phyloP scores from a whole-genome alignment of 2,329 filamentous ascomycete species.

The Monosporascus cannonballus region DNA sequence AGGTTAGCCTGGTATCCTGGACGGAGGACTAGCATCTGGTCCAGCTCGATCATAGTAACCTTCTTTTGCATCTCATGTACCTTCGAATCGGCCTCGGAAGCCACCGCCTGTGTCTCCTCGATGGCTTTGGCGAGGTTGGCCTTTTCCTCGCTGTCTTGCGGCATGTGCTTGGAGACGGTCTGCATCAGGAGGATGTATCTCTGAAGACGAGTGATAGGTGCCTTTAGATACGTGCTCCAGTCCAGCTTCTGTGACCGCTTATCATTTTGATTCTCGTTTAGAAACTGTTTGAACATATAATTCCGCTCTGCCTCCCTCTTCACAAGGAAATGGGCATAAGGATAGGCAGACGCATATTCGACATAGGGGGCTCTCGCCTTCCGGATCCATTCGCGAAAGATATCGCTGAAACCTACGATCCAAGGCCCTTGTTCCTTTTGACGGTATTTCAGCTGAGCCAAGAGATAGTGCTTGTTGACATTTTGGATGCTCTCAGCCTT shows the following conservation, averaged over 20 bases:
- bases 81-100: slow-evolving; percentile 83
- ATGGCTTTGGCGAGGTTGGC: slow-evolving; percentile 76
- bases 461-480: slow-evolving; percentile 86
- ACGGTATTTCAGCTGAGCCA: slow-evolving; percentile 92
- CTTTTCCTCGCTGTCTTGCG: slow-evolving; percentile 83
- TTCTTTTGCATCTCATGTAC: slow-evolving; percentile 91
- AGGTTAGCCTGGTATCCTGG: slow-evolving; percentile 85
- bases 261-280: slow-evolving; percentile 74
- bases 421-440: slow-evolving; percentile 96
- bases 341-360: slow-evolving; percentile 85
- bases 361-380: slow-evolving; percentile 87
- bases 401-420: slow-evolving; percentile 89
- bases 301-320: slow-evolving; percentile 82
- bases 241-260: slow-evolving; percentile 75
- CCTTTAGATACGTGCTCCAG: slow-evolving; percentile 92
- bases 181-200: slow-evolving; percentile 79
- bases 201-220: slow-evolving; percentile 87
- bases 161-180: slow-evolving; percentile 79
- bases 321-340: slow-evolving; percentile 74
- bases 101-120: slow-evolving; percentile 85
- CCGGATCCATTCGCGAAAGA: slow-evolving; percentile 96
- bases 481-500: slow-evolving; percentile 82
- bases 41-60: slow-evolving; percentile 79
- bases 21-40: slow-evolving; percentile 75
- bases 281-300: slow-evolving; percentile 76